Base-by-base conservation (phyloP, 352 stramenopile genomes). In the Thalassiosira sp. region DNA sequence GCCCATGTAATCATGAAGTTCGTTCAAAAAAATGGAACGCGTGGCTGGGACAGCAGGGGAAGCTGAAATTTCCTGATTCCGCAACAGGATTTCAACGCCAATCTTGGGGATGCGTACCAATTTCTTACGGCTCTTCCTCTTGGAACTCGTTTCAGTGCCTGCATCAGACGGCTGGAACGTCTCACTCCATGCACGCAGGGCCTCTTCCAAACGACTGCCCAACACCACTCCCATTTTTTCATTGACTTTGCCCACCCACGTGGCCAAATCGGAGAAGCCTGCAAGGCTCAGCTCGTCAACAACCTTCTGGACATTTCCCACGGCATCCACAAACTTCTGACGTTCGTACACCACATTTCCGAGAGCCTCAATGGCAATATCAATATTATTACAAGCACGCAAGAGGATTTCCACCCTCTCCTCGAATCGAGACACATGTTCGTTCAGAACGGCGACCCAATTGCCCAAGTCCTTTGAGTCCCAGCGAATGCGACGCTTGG, bases 391-490 rank as follows among this genome's bases (percentile, higher is more conserved):
- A 33, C 95, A 96, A 62, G 98, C 97, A 61, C 94, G 78, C 25
- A 97, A 76, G 22, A 99, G 85, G 25, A 98, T 96, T 69, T 99
- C 96, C 10, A 99, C 95, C 68, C 98, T 97, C 66, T 99, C 97
- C 68, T 99, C 97, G 45, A 99, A 92, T 33, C 91, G 93, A 59
- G 97, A 95, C 0, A 99, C 96, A 62, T 98, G 95, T 25, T 94
- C 90, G 22, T 95, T 87, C 3, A 95, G 62, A 6, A 75, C 53
- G 25, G 82, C 74, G 11, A 95, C 87, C 90, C 90, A 93, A 37
- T 81, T 63, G 13, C 75, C 70, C 20, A 94, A 61, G 48, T 91
- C 85, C 24, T 82, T 81, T 2, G 79, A 81, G 42, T 92, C 87
- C 88, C 88, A 94, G 10, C 86, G 76, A 11, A 91, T 84, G 6